phyloP scores from a whole-genome alignment of 1,284 basidiomycete genomes.

The Moesziomyces sp. region DNA sequence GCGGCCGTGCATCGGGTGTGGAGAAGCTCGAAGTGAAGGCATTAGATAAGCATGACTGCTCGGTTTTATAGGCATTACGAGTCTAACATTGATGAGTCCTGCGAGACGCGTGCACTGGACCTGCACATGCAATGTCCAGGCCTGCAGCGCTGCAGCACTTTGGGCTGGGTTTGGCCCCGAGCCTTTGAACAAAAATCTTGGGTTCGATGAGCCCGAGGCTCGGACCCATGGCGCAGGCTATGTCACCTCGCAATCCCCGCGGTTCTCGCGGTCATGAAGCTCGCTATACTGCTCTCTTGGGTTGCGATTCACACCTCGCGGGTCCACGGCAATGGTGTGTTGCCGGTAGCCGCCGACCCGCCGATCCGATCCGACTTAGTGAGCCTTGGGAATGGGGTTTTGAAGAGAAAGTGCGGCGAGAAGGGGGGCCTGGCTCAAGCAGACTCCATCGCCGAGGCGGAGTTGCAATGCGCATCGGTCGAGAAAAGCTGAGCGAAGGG shows the following conservation, averaged over 20 bases:
- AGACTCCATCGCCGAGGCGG: conserved; percentile 44
- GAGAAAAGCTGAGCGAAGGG: neutral
- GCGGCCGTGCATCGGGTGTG: neutral
- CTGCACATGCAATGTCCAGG: too few species aligned
- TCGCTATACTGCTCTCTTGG: neutral
- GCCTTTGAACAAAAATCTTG: too few species aligned
- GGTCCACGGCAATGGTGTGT: neutral
- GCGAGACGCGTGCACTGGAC: too few species aligned
- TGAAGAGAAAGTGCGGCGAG: too few species aligned
- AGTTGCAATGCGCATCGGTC: conserved; percentile 8
- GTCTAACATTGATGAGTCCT: too few species aligned
- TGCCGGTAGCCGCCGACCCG: neutral
- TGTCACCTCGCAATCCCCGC: neutral
- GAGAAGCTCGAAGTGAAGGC: neutral
- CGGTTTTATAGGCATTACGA: too few species aligned
- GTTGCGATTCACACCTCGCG: neutral
- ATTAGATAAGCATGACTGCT: neutral
- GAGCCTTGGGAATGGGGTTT: too few species aligned
- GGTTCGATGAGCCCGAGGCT: too few species aligned
- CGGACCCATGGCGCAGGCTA: neutral
- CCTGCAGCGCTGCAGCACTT: too few species aligned
- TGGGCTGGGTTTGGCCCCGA: too few species aligned
- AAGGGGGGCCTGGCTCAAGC: conserved; percentile 13
- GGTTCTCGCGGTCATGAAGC: neutral
- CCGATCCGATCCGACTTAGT: neutral